Conservation (phyloP, 352 stramenopile genomes). For the Phytophthora hybrid region DNA sequence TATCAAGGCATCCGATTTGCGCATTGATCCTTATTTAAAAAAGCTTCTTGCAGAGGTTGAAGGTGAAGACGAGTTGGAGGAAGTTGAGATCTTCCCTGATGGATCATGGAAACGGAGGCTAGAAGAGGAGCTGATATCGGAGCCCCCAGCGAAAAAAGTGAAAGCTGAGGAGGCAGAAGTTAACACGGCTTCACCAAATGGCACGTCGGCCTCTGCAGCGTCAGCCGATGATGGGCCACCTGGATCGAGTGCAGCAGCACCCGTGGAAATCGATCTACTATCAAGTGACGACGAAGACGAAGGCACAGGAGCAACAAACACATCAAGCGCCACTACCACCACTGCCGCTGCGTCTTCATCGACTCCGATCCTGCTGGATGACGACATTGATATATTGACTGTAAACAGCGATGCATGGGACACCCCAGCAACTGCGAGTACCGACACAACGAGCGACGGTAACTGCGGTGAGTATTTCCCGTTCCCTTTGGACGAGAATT, state of each 20-base stretch:
- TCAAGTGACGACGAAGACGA: slow-evolving; percentile 74
- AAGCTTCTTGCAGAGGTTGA: slow-evolving; percentile 87
- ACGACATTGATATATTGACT: slow-evolving; percentile 72
- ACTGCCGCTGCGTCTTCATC: slow-evolving; percentile 11
- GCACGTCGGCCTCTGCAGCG: slow-evolving; percentile 17
- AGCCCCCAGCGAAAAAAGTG: slow-evolving; percentile 60
- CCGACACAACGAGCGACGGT: slow-evolving; percentile 37
- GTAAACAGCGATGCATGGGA: slow-evolving; percentile 77
- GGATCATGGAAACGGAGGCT: slow-evolving; percentile 79
- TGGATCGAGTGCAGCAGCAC: slow-evolving; percentile 42
- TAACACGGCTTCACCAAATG: slow-evolving; percentile 14
- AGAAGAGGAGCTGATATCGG: slow-evolving; percentile 52
- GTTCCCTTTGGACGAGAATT: slow-evolving; percentile 68
- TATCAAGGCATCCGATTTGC: slow-evolving; percentile 89
- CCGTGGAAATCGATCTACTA: slow-evolving; percentile 81
- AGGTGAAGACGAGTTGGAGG: slow-evolving; percentile 85
- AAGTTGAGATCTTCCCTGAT: slow-evolving; percentile 92
- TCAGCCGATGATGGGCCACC: slow-evolving; percentile 18
- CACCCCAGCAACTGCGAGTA: slow-evolving; percentile 28
- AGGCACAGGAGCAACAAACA: slow-evolving; percentile 14
- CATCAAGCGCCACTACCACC: neutral
- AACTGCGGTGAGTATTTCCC: slow-evolving; percentile 57
- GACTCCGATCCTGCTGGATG: slow-evolving; percentile 56
- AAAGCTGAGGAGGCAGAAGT: slow-evolving; percentile 57
- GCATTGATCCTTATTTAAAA: slow-evolving; percentile 92